These are phyloP conservation scores for Meripilus lineatus DNA, from an alignment of 1,284 basidiomycete species.

Conservation along the genomic window DNA sequence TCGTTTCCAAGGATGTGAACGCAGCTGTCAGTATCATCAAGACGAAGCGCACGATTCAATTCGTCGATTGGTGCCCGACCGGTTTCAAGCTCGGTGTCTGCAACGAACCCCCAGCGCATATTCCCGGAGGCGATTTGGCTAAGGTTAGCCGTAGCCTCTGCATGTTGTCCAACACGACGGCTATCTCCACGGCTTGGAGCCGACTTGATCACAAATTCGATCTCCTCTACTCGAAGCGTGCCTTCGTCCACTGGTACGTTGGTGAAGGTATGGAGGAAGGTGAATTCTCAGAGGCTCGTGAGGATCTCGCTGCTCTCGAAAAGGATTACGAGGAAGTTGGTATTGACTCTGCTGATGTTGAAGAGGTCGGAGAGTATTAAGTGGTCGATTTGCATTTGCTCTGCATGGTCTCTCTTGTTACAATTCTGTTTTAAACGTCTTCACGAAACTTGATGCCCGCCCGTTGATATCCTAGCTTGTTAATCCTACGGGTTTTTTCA, in stretches of 20 bases:
- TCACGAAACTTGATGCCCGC: slow-evolving; percentile 23
- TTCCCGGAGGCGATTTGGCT: slow-evolving; percentile 84
- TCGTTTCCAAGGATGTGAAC: slow-evolving; percentile 88
- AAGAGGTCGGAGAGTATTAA: slow-evolving; percentile 79
- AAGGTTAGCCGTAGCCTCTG: slow-evolving; percentile 85
- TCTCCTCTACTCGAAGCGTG: slow-evolving; percentile 90
- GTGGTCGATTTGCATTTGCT: slow-evolving; percentile 18
- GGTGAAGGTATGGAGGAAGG: slow-evolving; percentile 99
- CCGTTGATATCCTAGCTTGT: slow-evolving; percentile 27
- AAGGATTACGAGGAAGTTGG: slow-evolving; percentile 97
- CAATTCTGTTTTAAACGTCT: slow-evolving; percentile 12
- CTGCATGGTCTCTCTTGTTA: slow-evolving; percentile 17
- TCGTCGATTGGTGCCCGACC: slow-evolving; percentile 90
- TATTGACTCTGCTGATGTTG: slow-evolving; percentile 82
- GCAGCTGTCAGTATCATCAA: slow-evolving; percentile 83
- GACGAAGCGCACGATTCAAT: slow-evolving; percentile 80
- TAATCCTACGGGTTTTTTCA: slow-evolving; percentile 21
- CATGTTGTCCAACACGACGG: slow-evolving; percentile 87
- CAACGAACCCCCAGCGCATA: slow-evolving; percentile 82
- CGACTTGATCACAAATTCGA: slow-evolving; percentile 98
- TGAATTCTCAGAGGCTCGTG: slow-evolving; percentile 96
- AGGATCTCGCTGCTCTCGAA: slow-evolving; percentile 95
- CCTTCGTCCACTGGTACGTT: slow-evolving; percentile 93
- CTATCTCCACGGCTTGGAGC: slow-evolving; percentile 86
- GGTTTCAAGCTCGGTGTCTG: slow-evolving; percentile 90